These are phyloP conservation scores for Solanum pinnatisectum DNA, from an alignment of 257 asterid genomes.

Conservation along the genomic window DNA sequence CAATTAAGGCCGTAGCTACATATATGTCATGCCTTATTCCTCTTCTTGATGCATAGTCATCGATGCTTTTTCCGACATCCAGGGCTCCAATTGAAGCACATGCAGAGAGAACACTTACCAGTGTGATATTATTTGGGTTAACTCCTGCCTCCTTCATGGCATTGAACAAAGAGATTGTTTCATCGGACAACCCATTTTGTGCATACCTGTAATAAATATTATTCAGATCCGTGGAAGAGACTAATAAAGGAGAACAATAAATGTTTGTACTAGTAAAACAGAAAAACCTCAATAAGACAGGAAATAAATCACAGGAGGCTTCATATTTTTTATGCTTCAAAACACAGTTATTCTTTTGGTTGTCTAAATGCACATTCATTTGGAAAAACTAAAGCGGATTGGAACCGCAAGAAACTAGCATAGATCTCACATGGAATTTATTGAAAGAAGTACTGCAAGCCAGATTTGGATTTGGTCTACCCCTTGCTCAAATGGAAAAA, in stretches of 20 bases:
- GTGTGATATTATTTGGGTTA: constrained; percentile 63
- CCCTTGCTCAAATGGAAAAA: background rate
- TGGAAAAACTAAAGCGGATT: background rate
- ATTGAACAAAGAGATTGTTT: constrained; percentile 51
- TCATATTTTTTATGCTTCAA: background rate
- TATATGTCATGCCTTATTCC: constrained; percentile 47
- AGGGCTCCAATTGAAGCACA: constrained; percentile 85
- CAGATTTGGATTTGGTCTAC: background rate
- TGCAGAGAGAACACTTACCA: constrained; percentile 70
- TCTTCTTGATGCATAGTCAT: constrained; percentile 48
- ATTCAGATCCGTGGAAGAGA: constrained; percentile 1
- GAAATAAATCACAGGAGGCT: background rate
- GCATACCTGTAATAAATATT: constrained; percentile 46
- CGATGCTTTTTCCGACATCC: constrained; percentile 54
- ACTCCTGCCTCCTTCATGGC: constrained; percentile 57
- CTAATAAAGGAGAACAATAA: background rate
- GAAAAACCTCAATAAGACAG: background rate
- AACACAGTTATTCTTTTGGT: background rate
- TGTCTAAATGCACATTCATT: background rate
- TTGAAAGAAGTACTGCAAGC: background rate
- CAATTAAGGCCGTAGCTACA: constrained; percentile 72
- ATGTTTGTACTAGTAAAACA: background rate
- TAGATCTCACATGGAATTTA: background rate
- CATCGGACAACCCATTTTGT: constrained; percentile 73
- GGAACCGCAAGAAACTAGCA: background rate